Base-by-base conservation (phyloP, 495 filamentous ascomycete genomes). In the Xylaria bambusicola region DNA sequence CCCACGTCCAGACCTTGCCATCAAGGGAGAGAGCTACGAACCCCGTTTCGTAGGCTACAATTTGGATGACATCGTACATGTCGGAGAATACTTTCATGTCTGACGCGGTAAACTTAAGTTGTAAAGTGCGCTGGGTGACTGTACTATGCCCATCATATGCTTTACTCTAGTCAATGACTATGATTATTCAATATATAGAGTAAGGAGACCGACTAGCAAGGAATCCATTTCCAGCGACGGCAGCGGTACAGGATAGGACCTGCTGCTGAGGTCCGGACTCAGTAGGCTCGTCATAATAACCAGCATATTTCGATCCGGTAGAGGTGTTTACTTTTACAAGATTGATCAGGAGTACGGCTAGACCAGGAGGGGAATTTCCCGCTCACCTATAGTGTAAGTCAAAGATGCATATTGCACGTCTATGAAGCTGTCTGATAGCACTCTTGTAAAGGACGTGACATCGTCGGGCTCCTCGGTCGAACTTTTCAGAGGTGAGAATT, bases 1-100 rank as follows among this genome's bases (percentile, higher is more conserved):
- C 85, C 80, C 85, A 88, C 3, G 79, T 86, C 58, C 75, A 80
- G 23, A 88, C 82, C 10, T 71, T 60, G 10, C 79, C 77, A n/a
- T 66, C 68, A 5, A 70, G 49, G 5, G 76, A 74, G 48, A 87
- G 73, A 47, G 80, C 74, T 15, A 71, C 74, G 66, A 87, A 87
- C 10, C 77, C 71, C 17, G 80, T 79, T 40, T 76, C 72, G 55
- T 75, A 80, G 40, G 83, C 75, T 24, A 76, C 63, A 1, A 88
- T 60, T 45, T 86, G 79, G n/a, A 60, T 52, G 35, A 77, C 60
- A 29, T 56, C 24, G 21, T 60, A 46, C 41, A 69, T 52, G 36
- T 63, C 48, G 18, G 66, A 36, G 53, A 71, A 69, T 6, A 18
- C 45, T 24, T 63, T 26, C 17, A 20, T 53, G 56, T 27, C 26